phyloP scores from a whole-genome alignment of 768 basidiomycete species.

The Pleurotus citrinopileatus region DNA sequence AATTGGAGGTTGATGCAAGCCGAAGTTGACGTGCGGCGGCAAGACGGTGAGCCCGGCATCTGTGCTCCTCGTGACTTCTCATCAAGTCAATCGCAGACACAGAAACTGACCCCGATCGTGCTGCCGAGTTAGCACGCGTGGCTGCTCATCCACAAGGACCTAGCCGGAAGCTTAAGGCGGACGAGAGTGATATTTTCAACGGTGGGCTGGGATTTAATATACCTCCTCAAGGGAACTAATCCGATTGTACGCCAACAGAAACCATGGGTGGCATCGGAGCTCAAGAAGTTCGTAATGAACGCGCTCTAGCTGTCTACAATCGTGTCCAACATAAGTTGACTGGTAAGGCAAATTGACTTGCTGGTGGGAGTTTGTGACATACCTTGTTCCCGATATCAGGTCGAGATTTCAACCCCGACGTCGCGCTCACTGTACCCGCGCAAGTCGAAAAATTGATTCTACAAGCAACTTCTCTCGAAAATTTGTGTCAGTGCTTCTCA shows the following conservation, averaged over 20 bases:
- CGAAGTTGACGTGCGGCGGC: conserved; percentile 68
- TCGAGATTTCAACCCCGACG: conserved; percentile 88
- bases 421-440: conserved; percentile 63
- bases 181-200: conserved; percentile 93
- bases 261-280: conserved; percentile 53
- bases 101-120: conserved; percentile 50
- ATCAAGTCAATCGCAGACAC: conserved; percentile 25
- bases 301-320: conserved; percentile 89
- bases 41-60: conserved; percentile 48
- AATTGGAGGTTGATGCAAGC: conserved; percentile 93
- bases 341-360: conserved; percentile 44
- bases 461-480: conserved; percentile 91
- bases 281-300: conserved; percentile 88
- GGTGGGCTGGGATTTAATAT: conserved; percentile 41
- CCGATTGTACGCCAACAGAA: conserved; percentile 25
- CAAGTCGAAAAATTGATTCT: conserved; percentile 94
- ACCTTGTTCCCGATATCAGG: conserved; percentile 40
- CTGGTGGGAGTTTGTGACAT: background rate
- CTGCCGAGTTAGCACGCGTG: conserved; percentile 62
- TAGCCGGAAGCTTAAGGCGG: conserved; percentile 78
- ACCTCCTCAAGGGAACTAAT: background rate
- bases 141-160: conserved; percentile 79
- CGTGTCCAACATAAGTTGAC: conserved; percentile 95
- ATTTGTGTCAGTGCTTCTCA: conserved; percentile 95
- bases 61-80: conserved; percentile 9